Percentiles rank a stretch among this genome's conserved stretches.
phyloP scores from a whole-genome alignment of 495 filamentous ascomycete species.

The Penicillium silybi region DNA sequence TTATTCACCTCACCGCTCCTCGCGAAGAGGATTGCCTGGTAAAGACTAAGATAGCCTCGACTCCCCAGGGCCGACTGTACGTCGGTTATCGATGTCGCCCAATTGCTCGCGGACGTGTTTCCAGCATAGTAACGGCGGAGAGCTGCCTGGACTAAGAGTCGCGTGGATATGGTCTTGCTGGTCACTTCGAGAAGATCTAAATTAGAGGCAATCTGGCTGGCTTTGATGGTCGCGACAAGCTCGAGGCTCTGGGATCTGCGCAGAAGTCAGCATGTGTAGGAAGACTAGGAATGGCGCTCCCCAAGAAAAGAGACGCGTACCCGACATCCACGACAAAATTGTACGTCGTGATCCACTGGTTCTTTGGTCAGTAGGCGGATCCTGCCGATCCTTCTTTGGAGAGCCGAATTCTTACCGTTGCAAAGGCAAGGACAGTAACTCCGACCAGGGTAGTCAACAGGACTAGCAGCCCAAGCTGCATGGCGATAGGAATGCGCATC shows the following conservation, averaged over 20 bases:
- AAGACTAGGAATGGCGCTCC: neutral
- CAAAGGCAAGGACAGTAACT: slow-evolving; percentile 60
- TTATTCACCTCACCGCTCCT: slow-evolving; percentile 50
- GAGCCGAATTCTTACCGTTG: slow-evolving; percentile 46
- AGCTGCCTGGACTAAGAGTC: slow-evolving; percentile 61
- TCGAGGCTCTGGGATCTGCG: slow-evolving; percentile 53
- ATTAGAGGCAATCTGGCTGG: slow-evolving; percentile 71
- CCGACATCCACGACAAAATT: slow-evolving; percentile 64
- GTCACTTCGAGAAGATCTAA: slow-evolving; percentile 69
- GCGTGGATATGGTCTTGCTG: slow-evolving; percentile 61
- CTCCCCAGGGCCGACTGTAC: slow-evolving; percentile 58
- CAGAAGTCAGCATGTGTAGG: neutral
- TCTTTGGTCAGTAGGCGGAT: slow-evolving; percentile 3
- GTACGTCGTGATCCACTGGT: slow-evolving; percentile 69
- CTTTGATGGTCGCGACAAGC: slow-evolving; percentile 80
- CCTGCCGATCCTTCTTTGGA: neutral
- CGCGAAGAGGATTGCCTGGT: slow-evolving; percentile 66
- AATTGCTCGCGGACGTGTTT: slow-evolving; percentile 51
- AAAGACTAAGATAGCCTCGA: slow-evolving; percentile 39
- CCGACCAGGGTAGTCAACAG: slow-evolving; percentile 64
- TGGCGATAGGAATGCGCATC: slow-evolving; percentile 80
- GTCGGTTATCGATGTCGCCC: slow-evolving; percentile 52
- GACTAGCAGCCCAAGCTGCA: slow-evolving; percentile 75
- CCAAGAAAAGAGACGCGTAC: slow-evolving; percentile 28
- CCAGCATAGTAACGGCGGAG: slow-evolving; percentile 59